Conservation (phyloP, 768 basidiomycete species). For the Mycena haematopus region DNA sequence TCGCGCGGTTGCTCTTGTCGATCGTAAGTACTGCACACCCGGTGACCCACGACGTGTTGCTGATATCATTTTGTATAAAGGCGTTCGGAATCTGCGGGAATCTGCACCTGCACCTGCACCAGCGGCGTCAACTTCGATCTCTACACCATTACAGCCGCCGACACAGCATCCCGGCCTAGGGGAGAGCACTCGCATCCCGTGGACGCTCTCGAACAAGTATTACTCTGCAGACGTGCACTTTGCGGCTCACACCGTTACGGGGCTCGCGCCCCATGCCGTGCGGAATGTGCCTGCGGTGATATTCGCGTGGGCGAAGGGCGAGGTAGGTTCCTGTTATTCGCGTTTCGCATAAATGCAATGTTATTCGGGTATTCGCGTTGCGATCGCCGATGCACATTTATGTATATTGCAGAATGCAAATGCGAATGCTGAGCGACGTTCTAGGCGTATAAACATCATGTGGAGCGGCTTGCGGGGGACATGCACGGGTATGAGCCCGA, state of each 20-base stretch:
- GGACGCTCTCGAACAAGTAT: slow-evolving; percentile 83
- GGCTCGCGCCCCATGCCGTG: slow-evolving; percentile 48
- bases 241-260: slow-evolving; percentile 53
- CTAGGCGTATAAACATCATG: slow-evolving; percentile 66
- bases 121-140: slow-evolving; percentile 19
- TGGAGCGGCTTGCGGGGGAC: slow-evolving; percentile 54
- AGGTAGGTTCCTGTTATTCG: slow-evolving; percentile 52
- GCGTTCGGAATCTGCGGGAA: slow-evolving; percentile 19
- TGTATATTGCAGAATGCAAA: too few species aligned
- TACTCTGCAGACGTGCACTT: slow-evolving; percentile 82
- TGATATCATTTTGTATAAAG: slow-evolving; percentile 15
- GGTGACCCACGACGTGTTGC: background rate
- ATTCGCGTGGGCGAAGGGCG: slow-evolving; percentile 71
- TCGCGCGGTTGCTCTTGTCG: slow-evolving; percentile 37
- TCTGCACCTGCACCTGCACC: background rate
- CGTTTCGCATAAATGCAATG: background rate
- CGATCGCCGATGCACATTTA: background rate
- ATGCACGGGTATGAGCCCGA: slow-evolving; percentile 66
- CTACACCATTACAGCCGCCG: background rate
- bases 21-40: slow-evolving; percentile 35
- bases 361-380: too few species aligned
- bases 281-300: slow-evolving; percentile 70
- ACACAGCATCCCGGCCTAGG: slow-evolving; percentile 28
- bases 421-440: slow-evolving; percentile 3
- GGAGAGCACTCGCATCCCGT: slow-evolving; percentile 54